Evolutionary conservation across 176 grass and related monocot species (phyloP), one percentile per base, ranked within the genome.

Genomic region (Panicum miliaceum): DNA sequence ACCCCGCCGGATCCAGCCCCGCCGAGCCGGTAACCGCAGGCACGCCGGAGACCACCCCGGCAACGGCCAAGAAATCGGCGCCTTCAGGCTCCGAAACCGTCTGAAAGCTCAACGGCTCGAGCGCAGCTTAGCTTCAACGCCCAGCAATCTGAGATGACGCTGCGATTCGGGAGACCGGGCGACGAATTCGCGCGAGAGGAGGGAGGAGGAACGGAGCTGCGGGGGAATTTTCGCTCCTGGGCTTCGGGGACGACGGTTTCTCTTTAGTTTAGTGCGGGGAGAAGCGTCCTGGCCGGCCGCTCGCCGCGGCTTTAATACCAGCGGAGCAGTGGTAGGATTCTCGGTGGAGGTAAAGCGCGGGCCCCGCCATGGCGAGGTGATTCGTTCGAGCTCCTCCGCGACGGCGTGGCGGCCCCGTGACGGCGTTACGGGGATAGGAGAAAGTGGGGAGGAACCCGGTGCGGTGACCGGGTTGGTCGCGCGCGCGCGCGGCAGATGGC

Each of bases 391-490:
- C 42, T 19, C 22, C 32, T 0, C 53, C 3, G 34, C 34, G 66
- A 32, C 51, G 76, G 76, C 65, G 65, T 71, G 19, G 36, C 73
- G 37, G 56, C 56, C 46, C 35, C 18, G 58, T 78, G 70, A 88
- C 86, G 81, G 81, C 75, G 80, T 88, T 18, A 3, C 8, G 16
- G 70, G 77, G 76, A 86, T 84, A 84, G 37, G 48, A 8, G 18
- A 14, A 57, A 64, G 42, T 32, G 6, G 18, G 6, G 3, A 20
- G 2, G 22, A 4, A 43, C 32, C 45, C 57, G 1, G 15, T 12
- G 48, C 50, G 20, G 27, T 5, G 10, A 60, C 66, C 36, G 27
- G 75, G 35, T 87, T 73, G 51, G 53, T 12, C 76, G 40, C 64
- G 6, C 62, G 5, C 27, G 27, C 32, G 4, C 11, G 18, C 56